Percentiles rank a stretch among this genome's conserved stretches.
Conservation (phyloP, 2,329 filamentous ascomycete species). For the Colletotrichum higginsianum region DNA sequence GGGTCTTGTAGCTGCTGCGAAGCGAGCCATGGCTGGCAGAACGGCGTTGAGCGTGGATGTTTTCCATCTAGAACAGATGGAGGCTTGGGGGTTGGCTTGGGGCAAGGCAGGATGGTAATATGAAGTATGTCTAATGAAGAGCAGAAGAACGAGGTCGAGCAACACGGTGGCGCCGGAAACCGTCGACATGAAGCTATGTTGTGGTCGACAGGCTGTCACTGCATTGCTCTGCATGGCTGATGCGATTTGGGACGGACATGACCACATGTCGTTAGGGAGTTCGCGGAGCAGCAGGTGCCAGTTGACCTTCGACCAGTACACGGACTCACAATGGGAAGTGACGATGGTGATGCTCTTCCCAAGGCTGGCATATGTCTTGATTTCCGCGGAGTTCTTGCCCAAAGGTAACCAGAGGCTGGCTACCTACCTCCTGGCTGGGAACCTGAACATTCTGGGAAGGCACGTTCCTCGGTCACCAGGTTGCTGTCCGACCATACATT, state of each 20-base stretch:
- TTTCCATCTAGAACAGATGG: constrained; percentile 49
- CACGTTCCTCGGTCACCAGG: background rate
- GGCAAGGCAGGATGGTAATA: constrained; percentile 24
- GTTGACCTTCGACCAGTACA: background rate
- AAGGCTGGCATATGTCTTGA: background rate
- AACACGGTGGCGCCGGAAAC: background rate
- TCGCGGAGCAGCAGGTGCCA: background rate
- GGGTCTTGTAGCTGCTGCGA: constrained; percentile 50
- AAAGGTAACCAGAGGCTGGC: background rate
- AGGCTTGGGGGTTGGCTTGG: background rate
- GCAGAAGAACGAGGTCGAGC: background rate
- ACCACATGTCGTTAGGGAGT: background rate
- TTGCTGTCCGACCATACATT: background rate
- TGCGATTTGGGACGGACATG: background rate
- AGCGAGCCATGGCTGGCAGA: constrained; percentile 59
- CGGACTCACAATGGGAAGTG: background rate
- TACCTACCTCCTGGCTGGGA: background rate
- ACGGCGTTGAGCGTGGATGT: constrained; percentile 48
- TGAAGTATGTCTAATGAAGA: constrained; percentile 30
- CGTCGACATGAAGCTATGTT: constrained; percentile 37
- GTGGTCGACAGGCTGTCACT: constrained; percentile 15
- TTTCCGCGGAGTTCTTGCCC: background rate
- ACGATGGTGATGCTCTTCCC: background rate
- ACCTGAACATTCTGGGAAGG: background rate
- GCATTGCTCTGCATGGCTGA: constrained; percentile 1